Base-by-base conservation (phyloP, 495 filamentous ascomycete genomes). In the Lophiostoma macrostomum region DNA sequence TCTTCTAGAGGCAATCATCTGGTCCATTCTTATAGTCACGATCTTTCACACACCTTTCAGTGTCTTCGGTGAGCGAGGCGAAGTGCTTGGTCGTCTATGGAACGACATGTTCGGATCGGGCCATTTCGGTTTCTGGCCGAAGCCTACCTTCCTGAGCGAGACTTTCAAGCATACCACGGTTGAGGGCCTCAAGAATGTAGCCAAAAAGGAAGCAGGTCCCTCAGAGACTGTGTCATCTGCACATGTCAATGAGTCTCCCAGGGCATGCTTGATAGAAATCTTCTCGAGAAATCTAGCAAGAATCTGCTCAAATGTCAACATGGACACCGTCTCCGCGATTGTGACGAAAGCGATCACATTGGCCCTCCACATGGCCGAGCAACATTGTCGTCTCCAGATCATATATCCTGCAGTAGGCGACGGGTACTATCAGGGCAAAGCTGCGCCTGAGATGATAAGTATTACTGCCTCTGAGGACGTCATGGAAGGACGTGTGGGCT, bases 361-460 rank as follows among this genome's bases (percentile, higher is more conserved):
- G 6, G 52, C 43, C 12, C 16, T 41, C 12, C 31, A 49, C 18
- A 30, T 56, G 34, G 36, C 34, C 13, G 3, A 34, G n/a, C 52
- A 56, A 36, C 52, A 41, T 0, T 41, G 52, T 36, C 52, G 52
- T n/a, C n/a, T 56, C 5, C 43, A 49, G 22, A 18, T 56, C 35
- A 8, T 48, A 1, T 29, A 22, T 13, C 52, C 52, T 4, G 13
- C n/a, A 2, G 25, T 56, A 4, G 43, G 42, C 1, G 29, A 56
- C 6, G 10, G 22, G 11, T 56, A n/a, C 24, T 1, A 5, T 28
- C n/a, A 28, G 35, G 8, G 23, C 39, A 13, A 48, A 42, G 5
- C n/a, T 18, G 2, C 8, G 42, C 25, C 12, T 56, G n/a, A n/a
- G n/a, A n/a, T n/a, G n/a, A 34, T 19, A 6, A 46, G 32, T 14